Base-by-base conservation (phyloP, 345 rosid genomes). In the Pseudoturritis turrita region DNA sequence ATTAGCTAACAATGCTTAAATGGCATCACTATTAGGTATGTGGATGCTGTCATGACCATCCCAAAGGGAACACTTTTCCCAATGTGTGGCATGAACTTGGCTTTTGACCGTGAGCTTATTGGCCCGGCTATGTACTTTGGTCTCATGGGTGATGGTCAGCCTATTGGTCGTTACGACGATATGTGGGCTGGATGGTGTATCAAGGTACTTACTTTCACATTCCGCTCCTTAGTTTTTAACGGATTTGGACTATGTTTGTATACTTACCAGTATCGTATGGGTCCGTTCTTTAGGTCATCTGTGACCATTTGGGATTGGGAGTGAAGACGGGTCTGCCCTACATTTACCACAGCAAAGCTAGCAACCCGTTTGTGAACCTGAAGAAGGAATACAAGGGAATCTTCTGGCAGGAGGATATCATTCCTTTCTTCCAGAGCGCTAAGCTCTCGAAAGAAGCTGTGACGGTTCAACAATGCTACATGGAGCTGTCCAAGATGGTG, bases 41-140 rank as follows among this genome's bases (percentile, higher is more conserved):
- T 94, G 71, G 96, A 94, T 79, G 90, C 92, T 51, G 95, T 94
- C 40, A 46, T 89, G 88, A 88, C 97, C 49, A 91, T 94, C 66
- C 97, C 98, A n/a, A 88, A 94, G 85, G 97, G 98, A 37, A 88
- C 95, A 33, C 84, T 94, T 52, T 94, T 94, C 89, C 98, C 97
- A 0, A 94, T 91, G 98, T 91, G 98, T 65, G 97, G 98, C 7
- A 94, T 94, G 98, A 94, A 94, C 70, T 80, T 94, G 82, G 87
- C 86, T 2, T 94, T 94, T 14, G 85, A 91, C 80, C 97, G 98
- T 57, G 88, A 89, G 23, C 81, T 94, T 76, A 78, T 78, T 41
- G 81, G 81, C 2, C 81, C 81, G 8, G 78, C 81, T 39, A 78
- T 78, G 81, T 78, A 78, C 78, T 78, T 78, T 56, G 81, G 81